Evolutionary conservation across 2,329 filamentous ascomycete species (phyloP), one percentile per base, ranked within the genome.

Genomic region (Aureobasidium melanogenum): DNA sequence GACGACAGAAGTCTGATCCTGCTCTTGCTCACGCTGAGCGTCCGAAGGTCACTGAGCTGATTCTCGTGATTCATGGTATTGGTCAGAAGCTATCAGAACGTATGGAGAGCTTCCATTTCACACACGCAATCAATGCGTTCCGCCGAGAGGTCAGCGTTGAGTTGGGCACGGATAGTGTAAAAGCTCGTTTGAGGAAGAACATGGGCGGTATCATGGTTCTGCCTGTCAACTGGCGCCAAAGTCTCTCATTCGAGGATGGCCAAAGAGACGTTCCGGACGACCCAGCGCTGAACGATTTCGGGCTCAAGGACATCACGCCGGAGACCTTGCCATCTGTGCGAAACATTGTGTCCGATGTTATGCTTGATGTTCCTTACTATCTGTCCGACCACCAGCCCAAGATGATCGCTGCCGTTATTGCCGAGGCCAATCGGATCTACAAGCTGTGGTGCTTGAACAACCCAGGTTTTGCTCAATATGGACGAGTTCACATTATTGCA

Each of bases 341-440:
- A 48, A 90, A 88, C 69, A 85, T 99, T 71, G 95, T 99, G 64
- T 95, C 89, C 44, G 94, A 99, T 72, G 91, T 99, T 67, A 97
- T 99, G 91, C 87, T 97, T 54, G 94, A 99, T 71, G 93, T 99
- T 54, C 94, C 94, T 0, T 97, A 96, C 71, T 99, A 97, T 75
- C 87, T 99, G 76, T 97, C 93, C 0, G 89, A 95, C 63, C 93
- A 97, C 75, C 96, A 97, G 69, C 84, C 87, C 4, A 96, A 91
- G 73, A 97, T 99, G 92, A 88, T 96, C 55, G 82, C 87, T 46
- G 92, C 94, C 1, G 86, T 97, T 51, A 87, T 96, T 43, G 83
- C 82, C 62, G 94, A 99, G 76, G 93, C 94, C 8, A 99, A 99
- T 69, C 84, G 93, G 5, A 89, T 99, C n/a, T 97, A 96, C 71